Percentiles rank a stretch among this genome's conserved stretches.
These are phyloP conservation scores for Prunus mira DNA, from an alignment of 306 rosid species.

Conservation along the genomic window DNA sequence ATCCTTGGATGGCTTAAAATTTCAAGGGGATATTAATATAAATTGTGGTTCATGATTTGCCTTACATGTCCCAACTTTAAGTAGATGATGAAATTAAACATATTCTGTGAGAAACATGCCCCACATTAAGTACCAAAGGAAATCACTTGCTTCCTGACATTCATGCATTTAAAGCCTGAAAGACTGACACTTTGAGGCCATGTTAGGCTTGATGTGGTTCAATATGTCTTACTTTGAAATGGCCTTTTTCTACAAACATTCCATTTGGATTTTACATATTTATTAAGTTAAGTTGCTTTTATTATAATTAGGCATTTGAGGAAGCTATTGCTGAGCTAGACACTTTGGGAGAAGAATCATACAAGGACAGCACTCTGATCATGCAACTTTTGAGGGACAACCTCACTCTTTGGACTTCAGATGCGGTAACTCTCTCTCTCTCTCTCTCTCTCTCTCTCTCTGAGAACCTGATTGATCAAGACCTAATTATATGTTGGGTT, in stretches of 20 bases:
- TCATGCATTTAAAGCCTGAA: constrained; percentile 2
- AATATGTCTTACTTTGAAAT: neutral
- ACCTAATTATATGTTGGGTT: constrained; percentile 21
- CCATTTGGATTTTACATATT: neutral
- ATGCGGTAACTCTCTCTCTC: constrained; percentile 39
- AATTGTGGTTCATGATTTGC: neutral
- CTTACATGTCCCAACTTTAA: neutral
- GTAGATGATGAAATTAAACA: neutral
- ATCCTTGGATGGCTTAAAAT: neutral
- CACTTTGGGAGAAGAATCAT: constrained; percentile 82
- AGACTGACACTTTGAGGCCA: neutral
- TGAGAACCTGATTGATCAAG: neutral
- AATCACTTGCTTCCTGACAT: neutral
- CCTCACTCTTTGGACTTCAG: constrained; percentile 87
- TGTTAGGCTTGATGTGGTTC: neutral
- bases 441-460: neutral
- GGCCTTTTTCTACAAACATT: neutral
- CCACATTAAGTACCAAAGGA: neutral
- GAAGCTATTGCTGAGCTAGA: constrained; percentile 89
- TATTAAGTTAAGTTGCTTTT: neutral
- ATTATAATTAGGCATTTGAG: constrained; percentile 55
- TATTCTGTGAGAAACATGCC: neutral
- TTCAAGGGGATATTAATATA: neutral
- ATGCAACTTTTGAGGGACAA: constrained; percentile 85
- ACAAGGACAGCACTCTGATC: constrained; percentile 87